A percentile compares a stretch with the other conserved stretches of the same genome.
These are phyloP conservation scores for Pyrus pyrifolia DNA, from an alignment of 306 rosid species.

Conservation along the genomic window DNA sequence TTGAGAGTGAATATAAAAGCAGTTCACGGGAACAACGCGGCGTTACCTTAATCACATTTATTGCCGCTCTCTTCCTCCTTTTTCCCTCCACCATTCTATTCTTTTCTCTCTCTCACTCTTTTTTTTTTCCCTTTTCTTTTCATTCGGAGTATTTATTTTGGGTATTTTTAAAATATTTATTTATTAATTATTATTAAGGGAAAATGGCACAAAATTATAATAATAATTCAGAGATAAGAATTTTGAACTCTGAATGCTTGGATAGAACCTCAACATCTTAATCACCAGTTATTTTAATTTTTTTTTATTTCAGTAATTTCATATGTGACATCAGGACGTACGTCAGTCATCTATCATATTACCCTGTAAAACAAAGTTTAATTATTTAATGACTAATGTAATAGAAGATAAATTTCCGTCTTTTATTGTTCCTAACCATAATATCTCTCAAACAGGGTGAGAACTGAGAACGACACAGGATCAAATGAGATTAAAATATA, in stretches of 20 bases:
- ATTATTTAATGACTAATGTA: not conserved
- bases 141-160: not conserved
- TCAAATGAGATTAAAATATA: not conserved
- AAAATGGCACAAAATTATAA: too few relatives aligned
- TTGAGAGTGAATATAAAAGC: slow-evolving; percentile 25
- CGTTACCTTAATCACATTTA: slow-evolving; percentile 35
- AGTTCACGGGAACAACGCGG: slow-evolving; percentile 55
- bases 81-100: not conserved
- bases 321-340: not conserved
- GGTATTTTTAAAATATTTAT: too few relatives aligned
- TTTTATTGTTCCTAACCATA: not conserved
- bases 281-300: too few relatives aligned
- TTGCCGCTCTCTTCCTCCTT: not conserved
- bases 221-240: too few relatives aligned
- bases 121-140: not conserved
- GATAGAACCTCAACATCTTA: too few relatives aligned
- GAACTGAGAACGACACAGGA: not conserved
- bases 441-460: not conserved
- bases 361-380: not conserved
- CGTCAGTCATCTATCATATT: not conserved
- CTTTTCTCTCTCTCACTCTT: not conserved
- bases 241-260: too few relatives aligned
- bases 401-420: not conserved
- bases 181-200: too few relatives aligned
- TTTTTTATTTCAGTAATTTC: not conserved